Base-by-base conservation (phyloP, 495 filamentous ascomycete genomes). In the Penicillium maclennaniae region DNA sequence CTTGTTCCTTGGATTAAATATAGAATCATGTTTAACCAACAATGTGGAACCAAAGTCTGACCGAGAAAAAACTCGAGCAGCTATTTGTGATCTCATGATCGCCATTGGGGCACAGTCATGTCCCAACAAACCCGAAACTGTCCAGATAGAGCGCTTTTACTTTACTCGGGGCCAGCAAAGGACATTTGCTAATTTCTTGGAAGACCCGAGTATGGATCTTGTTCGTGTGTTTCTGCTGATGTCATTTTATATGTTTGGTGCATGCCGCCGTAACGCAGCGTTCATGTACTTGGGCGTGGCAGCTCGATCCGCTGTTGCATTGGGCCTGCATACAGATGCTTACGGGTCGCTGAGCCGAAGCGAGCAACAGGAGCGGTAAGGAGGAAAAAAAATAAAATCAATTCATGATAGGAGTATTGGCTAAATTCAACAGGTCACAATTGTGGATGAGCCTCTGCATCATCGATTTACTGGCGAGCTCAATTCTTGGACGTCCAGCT, bases 261-360 rank as follows among this genome's bases (percentile, higher is more conserved):
- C 71, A 8, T 76, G 73, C 45, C 73, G 72, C 27, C 69, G 75
- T 44, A 78, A 78, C 43, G 68, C 72, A 5, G 73, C 75, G 7
- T 78, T 76, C 51, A 76, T 78, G 73, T 77, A 77, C 31, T 43
- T 78, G 31, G 75, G 75, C 0, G 70, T 78, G 7, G 73, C 75
- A 9, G 63, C 69, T 12, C 67, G 71, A 41, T 70, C 73, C 5
- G 73, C 75, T 9, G 67, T 69, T 7, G 72, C 73, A 9, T 48
- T 78, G 15, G 75, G 74, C 0, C 60, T 78, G 6, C 74, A 78
- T 46, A 53, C 46, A 19, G 66, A 61, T 21, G 49, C 55, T 7
- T 49, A 56, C 1, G 60, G 50, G 6, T 47, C 55, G 31, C 31
- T 54, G 16, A 49, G 52, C n/a, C 44, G 23, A 1, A 14, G 34